Conservation (phyloP, 305 asterid genomes). For the Rubia peregrina region DNA sequence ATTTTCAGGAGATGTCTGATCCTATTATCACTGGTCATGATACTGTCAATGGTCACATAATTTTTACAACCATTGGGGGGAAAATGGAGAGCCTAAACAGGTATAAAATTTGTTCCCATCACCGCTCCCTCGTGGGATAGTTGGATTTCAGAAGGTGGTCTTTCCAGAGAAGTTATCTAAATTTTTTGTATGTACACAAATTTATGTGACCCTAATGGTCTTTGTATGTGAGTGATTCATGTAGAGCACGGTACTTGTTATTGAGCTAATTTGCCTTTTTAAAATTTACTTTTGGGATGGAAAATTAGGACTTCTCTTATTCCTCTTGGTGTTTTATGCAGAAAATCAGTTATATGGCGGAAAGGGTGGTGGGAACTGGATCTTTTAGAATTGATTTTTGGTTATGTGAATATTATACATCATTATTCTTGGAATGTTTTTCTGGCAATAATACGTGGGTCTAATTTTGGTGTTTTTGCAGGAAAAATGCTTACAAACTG, state of each 20-base stretch:
- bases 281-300: background rate
- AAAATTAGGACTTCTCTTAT: background rate
- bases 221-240: conserved; percentile 1
- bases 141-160: background rate
- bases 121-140: background rate
- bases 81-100: conserved; percentile 96
- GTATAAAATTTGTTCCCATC: conserved; percentile 21
- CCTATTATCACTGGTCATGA: conserved; percentile 63
- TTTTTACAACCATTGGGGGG: conserved; percentile 93
- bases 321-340: conserved; percentile 30
- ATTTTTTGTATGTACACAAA: background rate
- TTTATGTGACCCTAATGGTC: background rate
- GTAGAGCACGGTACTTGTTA: background rate
- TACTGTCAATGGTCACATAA: conserved; percentile 82
- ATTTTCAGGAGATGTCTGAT: conserved; percentile 64
- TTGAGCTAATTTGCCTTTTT: background rate
- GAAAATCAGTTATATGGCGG: conserved; percentile 97
- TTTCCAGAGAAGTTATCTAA: background rate
- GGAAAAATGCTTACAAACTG: conserved; percentile 95
- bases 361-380: conserved; percentile 91
- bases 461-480: conserved; percentile 18
- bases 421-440: conserved; percentile 14
- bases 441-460: background rate
- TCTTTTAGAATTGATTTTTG: conserved; percentile 88
- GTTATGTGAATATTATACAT: conserved; percentile 29